Conservation (phyloP, 2,329 filamentous ascomycete genomes). For the Colletotrichum sp. region DNA sequence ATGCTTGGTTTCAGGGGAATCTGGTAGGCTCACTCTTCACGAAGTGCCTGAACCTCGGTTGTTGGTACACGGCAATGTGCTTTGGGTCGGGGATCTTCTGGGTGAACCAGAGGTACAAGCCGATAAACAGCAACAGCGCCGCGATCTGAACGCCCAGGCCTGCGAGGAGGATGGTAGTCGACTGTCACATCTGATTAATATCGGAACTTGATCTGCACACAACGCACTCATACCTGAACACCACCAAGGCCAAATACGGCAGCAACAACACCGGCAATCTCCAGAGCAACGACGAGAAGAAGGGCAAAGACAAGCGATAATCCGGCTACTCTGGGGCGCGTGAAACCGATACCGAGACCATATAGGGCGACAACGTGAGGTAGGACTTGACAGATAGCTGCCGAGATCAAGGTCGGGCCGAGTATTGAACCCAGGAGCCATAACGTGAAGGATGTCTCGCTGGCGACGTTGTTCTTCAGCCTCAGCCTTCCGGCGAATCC, state of each 20-base stretch:
- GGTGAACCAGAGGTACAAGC: constrained; percentile 45
- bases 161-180: constrained; percentile 44
- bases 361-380: constrained; percentile 54
- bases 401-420: constrained; percentile 50
- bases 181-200: constrained; percentile 26
- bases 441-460: constrained; percentile 43
- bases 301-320: constrained; percentile 37
- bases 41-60: constrained; percentile 46
- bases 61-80: constrained; percentile 45
- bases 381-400: constrained; percentile 48
- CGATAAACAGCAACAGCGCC: constrained; percentile 43
- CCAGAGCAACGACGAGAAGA: constrained; percentile 35
- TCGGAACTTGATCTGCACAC: neutral
- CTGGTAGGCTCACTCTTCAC: constrained; percentile 43
- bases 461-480: constrained; percentile 37
- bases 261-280: constrained; percentile 33
- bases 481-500: constrained; percentile 53
- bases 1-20: neutral
- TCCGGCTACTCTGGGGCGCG: constrained; percentile 38
- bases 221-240: neutral
- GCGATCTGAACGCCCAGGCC: constrained; percentile 50
- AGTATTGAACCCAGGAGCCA: constrained; percentile 52
- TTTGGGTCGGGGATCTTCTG: constrained; percentile 43
- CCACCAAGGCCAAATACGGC: constrained; percentile 36
- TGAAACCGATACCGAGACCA: constrained; percentile 44